Conservation (phyloP, 352 stramenopile genomes). For the Phytopythium ostracodes region DNA sequence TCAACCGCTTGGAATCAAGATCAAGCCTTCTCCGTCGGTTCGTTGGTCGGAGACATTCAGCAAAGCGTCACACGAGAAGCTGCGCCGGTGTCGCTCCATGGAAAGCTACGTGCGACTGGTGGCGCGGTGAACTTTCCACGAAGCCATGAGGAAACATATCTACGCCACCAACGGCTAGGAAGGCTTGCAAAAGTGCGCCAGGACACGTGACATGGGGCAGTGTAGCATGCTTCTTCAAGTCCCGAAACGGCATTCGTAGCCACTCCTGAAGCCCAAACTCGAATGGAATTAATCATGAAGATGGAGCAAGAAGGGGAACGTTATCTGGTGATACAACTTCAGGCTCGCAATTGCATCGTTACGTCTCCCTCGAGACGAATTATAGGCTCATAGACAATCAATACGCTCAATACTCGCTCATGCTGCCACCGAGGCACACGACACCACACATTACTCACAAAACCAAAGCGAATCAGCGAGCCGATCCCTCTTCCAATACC, state of each 20-base stretch:
- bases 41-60: background rate
- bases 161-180: background rate
- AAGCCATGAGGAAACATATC: background rate
- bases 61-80: background rate
- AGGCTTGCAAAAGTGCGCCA: background rate
- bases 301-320: too few relatives aligned
- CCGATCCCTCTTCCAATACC: background rate
- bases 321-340: too few relatives aligned
- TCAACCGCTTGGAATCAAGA: too few relatives aligned
- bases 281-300: background rate
- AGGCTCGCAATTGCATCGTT: too few relatives aligned
- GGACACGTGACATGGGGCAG: background rate
- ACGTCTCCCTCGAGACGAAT: too few relatives aligned
- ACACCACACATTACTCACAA: background rate
- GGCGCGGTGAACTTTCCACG: background rate
- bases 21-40: too few relatives aligned
- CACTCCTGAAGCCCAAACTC: background rate
- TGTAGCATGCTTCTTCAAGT: background rate
- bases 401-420: too few relatives aligned
- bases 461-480: background rate
- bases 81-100: background rate
- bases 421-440: background rate
- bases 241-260: background rate
- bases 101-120: constrained; percentile 2
- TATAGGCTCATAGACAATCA: too few relatives aligned